phyloP scores from a whole-genome alignment of 257 asterid genomes.

The Solanum raphanifolium region DNA sequence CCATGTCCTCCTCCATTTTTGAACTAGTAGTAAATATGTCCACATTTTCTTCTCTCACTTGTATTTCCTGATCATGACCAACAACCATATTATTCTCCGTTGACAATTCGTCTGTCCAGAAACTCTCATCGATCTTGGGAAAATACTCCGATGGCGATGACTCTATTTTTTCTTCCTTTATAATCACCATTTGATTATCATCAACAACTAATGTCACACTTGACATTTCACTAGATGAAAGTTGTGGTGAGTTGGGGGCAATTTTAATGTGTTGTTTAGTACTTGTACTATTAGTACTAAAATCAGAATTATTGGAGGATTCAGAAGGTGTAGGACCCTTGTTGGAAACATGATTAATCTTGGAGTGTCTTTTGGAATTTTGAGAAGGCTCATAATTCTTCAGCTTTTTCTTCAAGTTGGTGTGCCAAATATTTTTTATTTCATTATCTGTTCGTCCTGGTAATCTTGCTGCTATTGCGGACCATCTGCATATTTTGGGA shows the following conservation, averaged over 20 bases:
- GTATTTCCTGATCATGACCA: not conserved
- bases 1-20: constrained; percentile 2
- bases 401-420: constrained; percentile 1
- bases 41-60: not conserved
- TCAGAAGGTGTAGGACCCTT: not conserved
- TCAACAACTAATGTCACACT: not conserved
- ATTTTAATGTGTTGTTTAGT: not conserved
- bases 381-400: not conserved
- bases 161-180: not conserved
- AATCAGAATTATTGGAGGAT: not conserved
- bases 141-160: not conserved
- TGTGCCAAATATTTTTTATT: constrained; percentile 10
- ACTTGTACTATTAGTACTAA: not conserved
- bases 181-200: not conserved
- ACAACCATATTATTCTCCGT: not conserved
- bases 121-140: not conserved
- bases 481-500: not conserved
- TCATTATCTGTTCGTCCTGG: constrained; percentile 4
- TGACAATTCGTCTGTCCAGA: not conserved
- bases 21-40: not conserved
- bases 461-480: constrained; percentile 1
- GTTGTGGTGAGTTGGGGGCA: not conserved
- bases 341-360: not conserved
- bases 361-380: not conserved
- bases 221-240: constrained; percentile 1